Percentiles rank a stretch among this genome's conserved stretches.
Evolutionary conservation across 495 filamentous ascomycete genomes (phyloP).

Genomic region (Venustampulla echinocandica): DNA sequence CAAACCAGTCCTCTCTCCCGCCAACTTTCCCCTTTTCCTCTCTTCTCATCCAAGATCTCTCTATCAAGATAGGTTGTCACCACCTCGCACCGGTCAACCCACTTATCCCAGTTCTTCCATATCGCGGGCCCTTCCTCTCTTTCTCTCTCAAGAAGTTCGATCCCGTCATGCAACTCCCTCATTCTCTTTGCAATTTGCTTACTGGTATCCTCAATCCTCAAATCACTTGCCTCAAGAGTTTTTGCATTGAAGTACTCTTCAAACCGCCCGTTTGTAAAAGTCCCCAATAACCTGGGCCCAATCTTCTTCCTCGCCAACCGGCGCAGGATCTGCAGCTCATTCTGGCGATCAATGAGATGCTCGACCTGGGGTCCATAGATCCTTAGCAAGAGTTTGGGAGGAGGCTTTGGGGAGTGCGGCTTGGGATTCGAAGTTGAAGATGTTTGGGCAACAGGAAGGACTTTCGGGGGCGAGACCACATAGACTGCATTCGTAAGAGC

Average conservation of each 20-base stretch:
- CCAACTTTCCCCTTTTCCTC: constrained; percentile 44
- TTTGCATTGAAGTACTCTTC: constrained; percentile 84
- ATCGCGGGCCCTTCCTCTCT: constrained; percentile 69
- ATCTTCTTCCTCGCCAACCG: constrained; percentile 87
- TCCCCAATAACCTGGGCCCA: constrained; percentile 85
- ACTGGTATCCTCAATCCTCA: constrained; percentile 74
- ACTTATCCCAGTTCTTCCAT: constrained; percentile 92
- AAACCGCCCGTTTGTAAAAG: constrained; percentile 92
- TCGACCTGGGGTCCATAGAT: constrained; percentile 95
- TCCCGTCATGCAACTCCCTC: constrained; percentile 89
- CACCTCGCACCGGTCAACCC: constrained; percentile 72
- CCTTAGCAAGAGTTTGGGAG: constrained; percentile 70
- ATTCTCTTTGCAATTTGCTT: constrained; percentile 97
- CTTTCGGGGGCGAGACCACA: constrained; percentile 72
- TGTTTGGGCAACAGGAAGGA: constrained; percentile 32
- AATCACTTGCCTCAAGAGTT: constrained; percentile 65
- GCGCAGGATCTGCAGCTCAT: constrained; percentile 77
- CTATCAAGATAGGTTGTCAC: constrained; percentile 70
- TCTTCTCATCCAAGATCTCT: constrained; percentile 43
- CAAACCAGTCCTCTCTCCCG: constrained; percentile 66
- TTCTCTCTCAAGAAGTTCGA: constrained; percentile 75
- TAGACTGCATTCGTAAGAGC: constrained; percentile 95
- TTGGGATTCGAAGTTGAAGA: constrained; percentile 28
- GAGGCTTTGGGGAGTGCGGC: constrained; percentile 17
- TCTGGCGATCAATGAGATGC: constrained; percentile 89